A percentile compares a stretch with the other conserved stretches of the same genome.
Conservation (phyloP, 2,329 filamentous ascomycete genomes). For the Aulographum hederae region DNA sequence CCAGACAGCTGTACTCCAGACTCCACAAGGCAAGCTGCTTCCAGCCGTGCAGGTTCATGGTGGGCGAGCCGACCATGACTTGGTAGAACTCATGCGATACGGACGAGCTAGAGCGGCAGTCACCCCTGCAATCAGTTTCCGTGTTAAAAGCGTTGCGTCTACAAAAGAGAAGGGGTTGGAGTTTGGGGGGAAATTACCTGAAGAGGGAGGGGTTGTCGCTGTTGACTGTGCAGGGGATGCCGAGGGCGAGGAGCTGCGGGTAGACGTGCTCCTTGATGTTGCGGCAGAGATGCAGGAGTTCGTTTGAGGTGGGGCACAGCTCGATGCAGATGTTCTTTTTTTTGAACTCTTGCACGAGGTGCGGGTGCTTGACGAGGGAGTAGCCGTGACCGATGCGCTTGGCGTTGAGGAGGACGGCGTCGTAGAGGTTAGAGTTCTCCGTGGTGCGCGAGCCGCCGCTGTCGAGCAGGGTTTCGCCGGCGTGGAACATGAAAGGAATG, state of each 20-base stretch:
- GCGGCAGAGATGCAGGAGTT: constrained; percentile 51
- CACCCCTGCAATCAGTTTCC: constrained; percentile 1
- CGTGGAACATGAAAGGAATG: constrained; percentile 61
- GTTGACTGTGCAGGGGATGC: constrained; percentile 55
- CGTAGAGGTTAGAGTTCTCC: constrained; percentile 42
- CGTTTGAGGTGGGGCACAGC: constrained; percentile 61
- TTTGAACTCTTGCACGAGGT: constrained; percentile 48
- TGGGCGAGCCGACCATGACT: constrained; percentile 47
- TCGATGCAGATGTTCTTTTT: constrained; percentile 50
- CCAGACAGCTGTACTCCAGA: constrained; percentile 24
- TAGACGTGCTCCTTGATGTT: constrained; percentile 47
- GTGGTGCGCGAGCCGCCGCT: constrained; percentile 42
- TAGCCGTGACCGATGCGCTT: constrained; percentile 62
- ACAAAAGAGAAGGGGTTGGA: constrained; percentile 1
- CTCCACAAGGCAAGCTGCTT: constrained; percentile 38
- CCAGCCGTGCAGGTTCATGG: constrained; percentile 53
- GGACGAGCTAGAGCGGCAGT: constrained; percentile 33
- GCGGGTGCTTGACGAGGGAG: constrained; percentile 46
- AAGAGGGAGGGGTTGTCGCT: constrained; percentile 62
- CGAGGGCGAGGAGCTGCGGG: constrained; percentile 50
- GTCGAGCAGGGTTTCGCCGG: constrained; percentile 52
- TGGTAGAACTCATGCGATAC: constrained; percentile 66
- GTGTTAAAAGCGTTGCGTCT: not conserved
- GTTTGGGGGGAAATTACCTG: constrained; percentile 26
- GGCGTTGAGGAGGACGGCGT: constrained; percentile 45